A percentile compares a stretch with the other conserved stretches of the same genome.
Evolutionary conservation across 2,329 filamentous ascomycete genomes (phyloP).

Genomic region (Daldinia eschscholtzii): DNA sequence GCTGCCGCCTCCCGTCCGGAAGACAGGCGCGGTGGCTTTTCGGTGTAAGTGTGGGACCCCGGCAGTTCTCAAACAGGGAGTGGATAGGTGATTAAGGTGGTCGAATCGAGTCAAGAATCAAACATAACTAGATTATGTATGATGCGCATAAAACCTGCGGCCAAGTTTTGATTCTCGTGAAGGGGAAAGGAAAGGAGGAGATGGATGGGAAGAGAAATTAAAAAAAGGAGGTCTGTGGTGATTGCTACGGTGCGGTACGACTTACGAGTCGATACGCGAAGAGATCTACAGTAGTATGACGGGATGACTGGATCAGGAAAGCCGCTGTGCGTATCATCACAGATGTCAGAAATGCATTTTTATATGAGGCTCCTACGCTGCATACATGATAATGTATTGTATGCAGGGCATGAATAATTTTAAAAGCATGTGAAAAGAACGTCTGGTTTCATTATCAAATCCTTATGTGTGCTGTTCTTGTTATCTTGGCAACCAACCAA

Average conservation of each 20-base stretch:
- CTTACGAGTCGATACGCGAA: conserved; percentile 36
- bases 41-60: conserved; percentile 45
- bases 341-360: conserved; percentile 15
- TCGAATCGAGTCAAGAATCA: background rate
- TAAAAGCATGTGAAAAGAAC: conserved; percentile 20
- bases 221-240: conserved; percentile 23
- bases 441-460: conserved; percentile 9
- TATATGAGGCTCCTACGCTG: conserved; percentile 25
- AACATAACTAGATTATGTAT: conserved; percentile 4
- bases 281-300: conserved; percentile 26
- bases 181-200: background rate
- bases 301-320: conserved; percentile 35
- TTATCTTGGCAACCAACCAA: conserved; percentile 25
- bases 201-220: background rate
- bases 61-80: conserved; percentile 33
- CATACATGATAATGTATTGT: background rate
- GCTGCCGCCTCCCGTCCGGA: conserved; percentile 33
- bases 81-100: conserved; percentile 15
- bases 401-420: conserved; percentile 1
- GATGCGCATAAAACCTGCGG: conserved; percentile 12
- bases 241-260: conserved; percentile 26
- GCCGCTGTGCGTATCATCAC: conserved; percentile 28
- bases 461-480: background rate
- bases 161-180: background rate
- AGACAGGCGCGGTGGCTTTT: conserved; percentile 42